Conservation (phyloP, 345 rosid genomes). For the Arabidopsis suecica region DNA sequence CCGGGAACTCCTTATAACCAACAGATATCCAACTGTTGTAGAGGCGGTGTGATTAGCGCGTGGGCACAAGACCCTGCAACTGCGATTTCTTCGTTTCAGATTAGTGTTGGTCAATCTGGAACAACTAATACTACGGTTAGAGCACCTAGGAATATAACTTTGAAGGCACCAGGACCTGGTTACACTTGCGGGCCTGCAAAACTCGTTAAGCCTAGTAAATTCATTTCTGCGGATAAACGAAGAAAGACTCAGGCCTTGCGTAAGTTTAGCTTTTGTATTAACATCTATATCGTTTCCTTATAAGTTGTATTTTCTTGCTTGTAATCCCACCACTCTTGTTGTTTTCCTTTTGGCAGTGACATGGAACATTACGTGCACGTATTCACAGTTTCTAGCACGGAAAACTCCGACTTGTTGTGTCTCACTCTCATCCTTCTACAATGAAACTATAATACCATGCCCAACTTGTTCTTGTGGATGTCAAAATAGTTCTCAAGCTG, state of each 20-base stretch:
- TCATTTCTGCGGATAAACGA: constrained; percentile 59
- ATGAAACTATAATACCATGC: constrained; percentile 71
- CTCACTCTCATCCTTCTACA: constrained; percentile 89
- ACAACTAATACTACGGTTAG: constrained; percentile 72
- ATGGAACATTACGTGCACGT: constrained; percentile 89
- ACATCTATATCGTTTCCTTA: background rate
- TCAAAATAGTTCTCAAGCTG: constrained; percentile 54
- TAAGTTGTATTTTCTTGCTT: constrained; percentile 6
- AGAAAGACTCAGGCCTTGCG: constrained; percentile 83
- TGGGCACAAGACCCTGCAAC: constrained; percentile 75
- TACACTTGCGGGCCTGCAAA: constrained; percentile 78
- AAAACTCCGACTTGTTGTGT: constrained; percentile 87
- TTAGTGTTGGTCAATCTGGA: constrained; percentile 81
- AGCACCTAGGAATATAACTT: constrained; percentile 75
- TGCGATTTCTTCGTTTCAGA: constrained; percentile 76
- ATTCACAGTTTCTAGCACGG: constrained; percentile 81
- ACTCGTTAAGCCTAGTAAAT: constrained; percentile 60
- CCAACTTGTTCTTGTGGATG: constrained; percentile 90
- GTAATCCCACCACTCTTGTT: constrained; percentile 13
- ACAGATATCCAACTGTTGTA: constrained; percentile 82
- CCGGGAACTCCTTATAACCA: constrained; percentile 80
- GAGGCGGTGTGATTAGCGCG: constrained; percentile 84
- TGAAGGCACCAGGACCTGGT: constrained; percentile 87
- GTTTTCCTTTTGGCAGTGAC: constrained; percentile 64
- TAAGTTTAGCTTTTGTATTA: constrained; percentile 50